Percentiles rank a stretch among this genome's conserved stretches.
phyloP scores from a whole-genome alignment of 306 rosid species.

The Vigna mungo region DNA sequence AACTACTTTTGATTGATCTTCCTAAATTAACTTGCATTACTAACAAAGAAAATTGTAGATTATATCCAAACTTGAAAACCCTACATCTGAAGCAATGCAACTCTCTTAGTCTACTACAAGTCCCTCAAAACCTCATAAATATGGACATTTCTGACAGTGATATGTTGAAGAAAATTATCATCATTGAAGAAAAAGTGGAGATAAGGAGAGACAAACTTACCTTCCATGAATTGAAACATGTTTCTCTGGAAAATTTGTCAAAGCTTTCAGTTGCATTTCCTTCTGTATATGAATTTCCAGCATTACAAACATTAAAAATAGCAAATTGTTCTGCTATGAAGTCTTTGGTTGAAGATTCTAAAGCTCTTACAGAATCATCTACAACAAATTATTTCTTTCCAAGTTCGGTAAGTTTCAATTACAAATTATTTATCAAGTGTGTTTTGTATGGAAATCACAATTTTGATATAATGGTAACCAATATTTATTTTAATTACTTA shows the following conservation, averaged over 20 bases:
- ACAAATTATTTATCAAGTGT: neutral
- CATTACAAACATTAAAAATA: neutral
- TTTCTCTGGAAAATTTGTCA: slow-evolving; percentile 1
- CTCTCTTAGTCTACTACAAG: no score
- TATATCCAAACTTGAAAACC: no score
- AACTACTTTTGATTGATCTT: no score
- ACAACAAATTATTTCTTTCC: neutral
- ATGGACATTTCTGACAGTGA: no score
- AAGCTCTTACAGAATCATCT: neutral
- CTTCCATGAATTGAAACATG: neutral
- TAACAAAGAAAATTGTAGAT: no score
- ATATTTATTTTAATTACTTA: no score
- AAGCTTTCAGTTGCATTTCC: neutral
- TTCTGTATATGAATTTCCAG: neutral
- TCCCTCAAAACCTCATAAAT: no score
- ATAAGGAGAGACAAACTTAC: neutral
- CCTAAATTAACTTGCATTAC: no score
- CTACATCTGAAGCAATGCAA: no score
- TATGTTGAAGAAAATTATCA: no score
- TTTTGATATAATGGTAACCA: no score
- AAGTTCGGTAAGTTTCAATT: neutral
- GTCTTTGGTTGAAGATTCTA: neutral
- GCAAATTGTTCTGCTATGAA: neutral
- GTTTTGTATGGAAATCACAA: neutral
- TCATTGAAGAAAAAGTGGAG: no score